Conservation (phyloP, 75 land plant genomes). For the Cryptomeria japonica region DNA sequence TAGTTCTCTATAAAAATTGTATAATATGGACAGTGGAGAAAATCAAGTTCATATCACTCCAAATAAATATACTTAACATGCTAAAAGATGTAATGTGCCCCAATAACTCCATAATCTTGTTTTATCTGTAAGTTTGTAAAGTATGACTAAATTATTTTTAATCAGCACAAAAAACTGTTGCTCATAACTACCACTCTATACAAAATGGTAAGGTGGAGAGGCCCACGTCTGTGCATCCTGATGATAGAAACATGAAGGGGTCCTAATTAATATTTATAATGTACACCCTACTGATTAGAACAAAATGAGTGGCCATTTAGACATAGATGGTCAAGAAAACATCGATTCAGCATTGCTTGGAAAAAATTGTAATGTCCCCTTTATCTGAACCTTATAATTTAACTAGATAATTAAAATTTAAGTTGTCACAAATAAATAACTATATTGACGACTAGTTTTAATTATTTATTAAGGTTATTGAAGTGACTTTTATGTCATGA, state of each 20-base stretch:
- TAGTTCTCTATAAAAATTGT: not conserved
- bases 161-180: not conserved
- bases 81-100: not conserved
- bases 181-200: not conserved
- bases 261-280: not conserved
- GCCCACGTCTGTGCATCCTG: not conserved
- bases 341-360: not conserved
- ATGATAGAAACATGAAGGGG: not conserved
- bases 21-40: not conserved
- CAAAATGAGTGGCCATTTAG: not conserved
- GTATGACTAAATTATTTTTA: too few species aligned
- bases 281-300: not conserved
- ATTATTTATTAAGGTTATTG: too few species aligned
- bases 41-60: not conserved
- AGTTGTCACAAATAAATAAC: too few species aligned
- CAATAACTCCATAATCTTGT: not conserved
- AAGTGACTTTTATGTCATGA: too few species aligned
- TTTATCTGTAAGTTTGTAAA: not conserved
- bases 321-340: not conserved
- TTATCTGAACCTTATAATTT: too few species aligned
- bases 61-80: not conserved
- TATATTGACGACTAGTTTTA: too few species aligned
- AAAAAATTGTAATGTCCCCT: too few species aligned
- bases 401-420: too few species aligned
- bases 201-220: not conserved